Evolutionary conservation across 139 green algal species (phyloP).

Genomic region (Gonium pectorale): DNA sequence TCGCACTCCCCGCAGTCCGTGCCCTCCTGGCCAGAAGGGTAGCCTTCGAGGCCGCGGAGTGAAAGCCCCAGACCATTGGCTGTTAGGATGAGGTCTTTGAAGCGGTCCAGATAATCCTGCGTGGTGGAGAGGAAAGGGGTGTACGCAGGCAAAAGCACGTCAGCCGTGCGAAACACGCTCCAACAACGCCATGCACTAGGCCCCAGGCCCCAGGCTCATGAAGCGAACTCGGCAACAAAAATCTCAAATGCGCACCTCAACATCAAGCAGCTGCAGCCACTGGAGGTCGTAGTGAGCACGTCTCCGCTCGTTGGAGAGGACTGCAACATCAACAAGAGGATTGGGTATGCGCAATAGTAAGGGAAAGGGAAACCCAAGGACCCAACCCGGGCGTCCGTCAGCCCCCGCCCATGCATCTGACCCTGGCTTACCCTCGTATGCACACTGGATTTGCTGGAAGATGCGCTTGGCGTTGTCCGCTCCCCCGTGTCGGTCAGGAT

Average conservation of each 20-base stretch:
- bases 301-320: neutral
- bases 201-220: too few relatives aligned
- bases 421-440: constrained; percentile 38
- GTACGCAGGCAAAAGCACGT: too few relatives aligned
- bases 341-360: too few relatives aligned
- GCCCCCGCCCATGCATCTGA: too few relatives aligned
- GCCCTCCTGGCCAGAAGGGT: too few relatives aligned
- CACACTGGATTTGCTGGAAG: constrained; percentile 36
- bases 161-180: too few relatives aligned
- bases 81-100: constrained; percentile 40
- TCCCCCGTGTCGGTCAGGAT: constrained; percentile 23
- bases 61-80: constrained; percentile 33
- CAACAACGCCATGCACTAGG: too few relatives aligned
- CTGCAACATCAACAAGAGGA: too few relatives aligned
- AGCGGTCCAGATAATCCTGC: constrained; percentile 30
- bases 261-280: constrained; percentile 25
- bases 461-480: neutral
- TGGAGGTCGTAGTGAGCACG: constrained; percentile 25
- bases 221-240: too few relatives aligned
- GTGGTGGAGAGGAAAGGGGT: neutral
- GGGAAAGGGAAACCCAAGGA: too few relatives aligned
- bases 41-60: neutral
- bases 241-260: constrained; percentile 41
- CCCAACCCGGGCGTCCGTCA: too few relatives aligned
- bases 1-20: too few relatives aligned